Percentiles rank a stretch among this genome's conserved stretches.
Evolutionary conservation across 2,329 filamentous ascomycete species (phyloP).

Genomic region (Aureobasidium sp.): DNA sequence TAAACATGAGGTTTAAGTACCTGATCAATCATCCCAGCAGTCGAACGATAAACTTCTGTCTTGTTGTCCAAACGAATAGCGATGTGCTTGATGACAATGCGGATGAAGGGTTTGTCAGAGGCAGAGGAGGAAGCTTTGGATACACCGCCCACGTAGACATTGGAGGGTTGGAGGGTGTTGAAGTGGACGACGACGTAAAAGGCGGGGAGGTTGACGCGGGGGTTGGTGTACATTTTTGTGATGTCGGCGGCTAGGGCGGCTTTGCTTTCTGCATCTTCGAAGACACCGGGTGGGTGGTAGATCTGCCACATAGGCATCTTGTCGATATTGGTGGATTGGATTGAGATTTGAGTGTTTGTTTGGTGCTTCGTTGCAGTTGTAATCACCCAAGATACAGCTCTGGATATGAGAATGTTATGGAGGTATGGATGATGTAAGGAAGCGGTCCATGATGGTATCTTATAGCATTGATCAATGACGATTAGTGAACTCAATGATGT

Average conservation of each 20-base stretch:
- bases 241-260: constrained; percentile 39
- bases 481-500: constrained; percentile 10
- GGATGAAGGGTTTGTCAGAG: constrained; percentile 37
- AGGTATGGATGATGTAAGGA: not conserved
- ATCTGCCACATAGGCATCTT: constrained; percentile 51
- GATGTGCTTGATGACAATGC: constrained; percentile 40
- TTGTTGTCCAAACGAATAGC: constrained; percentile 30
- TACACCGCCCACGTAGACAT: constrained; percentile 38
- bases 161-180: constrained; percentile 31
- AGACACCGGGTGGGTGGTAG: constrained; percentile 43
- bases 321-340: not conserved
- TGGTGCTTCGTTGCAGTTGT: not conserved
- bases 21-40: constrained; percentile 34
- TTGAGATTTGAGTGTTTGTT: not conserved
- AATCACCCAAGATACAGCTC: not conserved
- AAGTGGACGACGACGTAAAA: constrained; percentile 53
- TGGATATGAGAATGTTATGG: too few relatives aligned
- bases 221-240: constrained; percentile 48
- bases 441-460: too few relatives aligned
- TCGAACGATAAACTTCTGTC: constrained; percentile 24
- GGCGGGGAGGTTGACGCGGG: constrained; percentile 38
- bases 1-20: constrained; percentile 43
- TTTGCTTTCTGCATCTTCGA: constrained; percentile 34
- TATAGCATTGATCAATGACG: not conserved
- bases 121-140: constrained; percentile 21